phyloP scores from a whole-genome alignment of 768 basidiomycete species.

The Mycena filopes region DNA sequence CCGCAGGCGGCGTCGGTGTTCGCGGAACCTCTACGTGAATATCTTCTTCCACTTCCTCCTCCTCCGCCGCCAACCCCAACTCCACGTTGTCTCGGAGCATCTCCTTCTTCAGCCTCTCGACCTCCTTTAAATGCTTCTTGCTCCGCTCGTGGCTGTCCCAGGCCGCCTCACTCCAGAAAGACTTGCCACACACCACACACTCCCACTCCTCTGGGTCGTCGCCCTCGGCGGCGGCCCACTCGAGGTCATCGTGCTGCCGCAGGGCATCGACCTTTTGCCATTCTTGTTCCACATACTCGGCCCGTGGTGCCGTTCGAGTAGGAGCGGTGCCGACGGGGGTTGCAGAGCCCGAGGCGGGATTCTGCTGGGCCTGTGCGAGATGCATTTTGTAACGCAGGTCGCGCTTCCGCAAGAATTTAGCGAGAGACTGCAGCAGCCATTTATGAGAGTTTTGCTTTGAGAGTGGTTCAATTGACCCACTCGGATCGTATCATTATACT shows the following conservation, averaged over 20 bases:
- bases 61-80: constrained; percentile 61
- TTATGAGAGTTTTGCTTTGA: constrained; percentile 14
- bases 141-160: constrained; percentile 98
- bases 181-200: constrained; percentile 94
- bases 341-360: constrained; percentile 42
- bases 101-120: constrained; percentile 78
- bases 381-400: constrained; percentile 88
- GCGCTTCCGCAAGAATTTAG: constrained; percentile 82
- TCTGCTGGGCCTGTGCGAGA: constrained; percentile 55
- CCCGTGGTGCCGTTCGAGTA: constrained; percentile 42
- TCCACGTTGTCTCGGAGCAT: constrained; percentile 82
- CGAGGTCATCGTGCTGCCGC: constrained; percentile 67
- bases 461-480: constrained; percentile 56
- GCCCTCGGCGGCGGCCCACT: constrained; percentile 80
- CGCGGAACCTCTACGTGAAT: background rate
- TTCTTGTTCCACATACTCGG: constrained; percentile 81
- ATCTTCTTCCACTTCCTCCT: constrained; percentile 38
- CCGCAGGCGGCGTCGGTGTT: constrained; percentile 3
- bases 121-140: constrained; percentile 91
- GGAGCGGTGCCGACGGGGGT: constrained; percentile 42
- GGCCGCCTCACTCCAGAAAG: constrained; percentile 90
- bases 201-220: constrained; percentile 87
- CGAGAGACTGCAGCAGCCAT: constrained; percentile 68
- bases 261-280: constrained; percentile 79
- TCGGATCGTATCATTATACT: constrained; percentile 92